These are phyloP conservation scores for Cornus kousa DNA, from an alignment of 148 eudicot species.

Conservation along the genomic window DNA sequence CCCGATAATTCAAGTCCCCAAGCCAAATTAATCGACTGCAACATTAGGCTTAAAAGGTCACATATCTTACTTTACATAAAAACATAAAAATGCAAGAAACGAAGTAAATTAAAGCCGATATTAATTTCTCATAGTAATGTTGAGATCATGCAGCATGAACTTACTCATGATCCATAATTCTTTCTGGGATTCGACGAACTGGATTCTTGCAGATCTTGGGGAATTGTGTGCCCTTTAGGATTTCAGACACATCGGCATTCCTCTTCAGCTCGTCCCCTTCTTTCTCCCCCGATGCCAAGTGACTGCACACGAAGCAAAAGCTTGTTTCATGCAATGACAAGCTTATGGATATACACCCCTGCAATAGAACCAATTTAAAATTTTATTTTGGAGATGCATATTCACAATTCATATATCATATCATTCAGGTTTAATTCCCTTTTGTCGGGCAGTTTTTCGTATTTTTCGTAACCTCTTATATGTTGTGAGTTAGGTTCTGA, in stretches of 20 bases:
- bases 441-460: too few species aligned
- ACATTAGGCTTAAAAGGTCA: not conserved
- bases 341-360: conserved; percentile 90
- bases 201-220: conserved; percentile 61
- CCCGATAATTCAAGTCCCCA: conserved; percentile 86
- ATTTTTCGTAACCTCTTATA: too few species aligned
- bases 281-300: conserved; percentile 89
- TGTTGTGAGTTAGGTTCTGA: too few species aligned
- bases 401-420: too few species aligned
- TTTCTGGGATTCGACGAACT: conserved; percentile 48
- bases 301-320: conserved; percentile 88
- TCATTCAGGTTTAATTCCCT: too few species aligned
- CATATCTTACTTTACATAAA: not conserved
- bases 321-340: conserved; percentile 86
- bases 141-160: conserved; percentile 28
- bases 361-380: conserved; percentile 6
- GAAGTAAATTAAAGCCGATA: not conserved
- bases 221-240: conserved; percentile 68
- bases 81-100: not conserved
- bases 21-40: conserved; percentile 82
- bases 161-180: conserved; percentile 88
- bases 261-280: conserved; percentile 83
- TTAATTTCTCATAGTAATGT: too few species aligned
- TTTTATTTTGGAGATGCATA: not conserved
- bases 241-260: conserved; percentile 81